Evolutionary conservation across 2,329 filamentous ascomycete genomes (phyloP).

Genomic region (Sphaerostilbella broomeana): DNA sequence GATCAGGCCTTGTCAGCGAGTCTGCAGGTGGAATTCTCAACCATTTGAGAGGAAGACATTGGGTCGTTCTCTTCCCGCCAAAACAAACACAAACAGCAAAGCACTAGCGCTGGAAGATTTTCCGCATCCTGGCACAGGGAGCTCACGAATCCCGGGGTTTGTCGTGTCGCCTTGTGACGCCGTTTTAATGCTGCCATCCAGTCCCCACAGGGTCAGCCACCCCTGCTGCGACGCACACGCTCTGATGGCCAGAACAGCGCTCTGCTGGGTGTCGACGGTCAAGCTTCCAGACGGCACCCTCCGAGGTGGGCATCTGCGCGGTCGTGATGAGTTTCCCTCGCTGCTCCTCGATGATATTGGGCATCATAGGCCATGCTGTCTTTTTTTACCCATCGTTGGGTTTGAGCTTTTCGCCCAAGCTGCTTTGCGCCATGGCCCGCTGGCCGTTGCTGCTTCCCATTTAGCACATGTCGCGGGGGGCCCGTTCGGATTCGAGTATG

Average conservation of each 20-base stretch:
- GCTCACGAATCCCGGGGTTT: constrained; percentile 12
- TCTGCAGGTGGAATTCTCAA: background rate
- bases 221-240: constrained; percentile 16
- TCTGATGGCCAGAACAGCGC: constrained; percentile 14
- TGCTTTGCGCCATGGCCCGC: background rate
- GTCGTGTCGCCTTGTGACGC: constrained; percentile 17
- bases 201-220: constrained; percentile 16
- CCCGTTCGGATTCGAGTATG: constrained; percentile 2
- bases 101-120: constrained; percentile 7
- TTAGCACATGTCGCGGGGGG: constrained; percentile 10
- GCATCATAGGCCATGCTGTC: too few species aligned
- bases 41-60: too few species aligned
- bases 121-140: constrained; percentile 5
- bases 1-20: background rate
- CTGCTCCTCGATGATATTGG: background rate
- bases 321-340: constrained; percentile 6
- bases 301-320: constrained; percentile 6
- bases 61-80: too few species aligned
- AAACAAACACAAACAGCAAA: constrained; percentile 2
- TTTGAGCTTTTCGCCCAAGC: too few species aligned
- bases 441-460: constrained; percentile 1
- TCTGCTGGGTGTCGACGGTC: constrained; percentile 12
- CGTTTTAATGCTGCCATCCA: constrained; percentile 15
- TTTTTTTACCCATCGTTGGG: too few species aligned
- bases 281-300: constrained; percentile 11